phyloP scores from a whole-genome alignment of 192 early-diverging fungal genomes.

The Backusella liffmaniae region DNA sequence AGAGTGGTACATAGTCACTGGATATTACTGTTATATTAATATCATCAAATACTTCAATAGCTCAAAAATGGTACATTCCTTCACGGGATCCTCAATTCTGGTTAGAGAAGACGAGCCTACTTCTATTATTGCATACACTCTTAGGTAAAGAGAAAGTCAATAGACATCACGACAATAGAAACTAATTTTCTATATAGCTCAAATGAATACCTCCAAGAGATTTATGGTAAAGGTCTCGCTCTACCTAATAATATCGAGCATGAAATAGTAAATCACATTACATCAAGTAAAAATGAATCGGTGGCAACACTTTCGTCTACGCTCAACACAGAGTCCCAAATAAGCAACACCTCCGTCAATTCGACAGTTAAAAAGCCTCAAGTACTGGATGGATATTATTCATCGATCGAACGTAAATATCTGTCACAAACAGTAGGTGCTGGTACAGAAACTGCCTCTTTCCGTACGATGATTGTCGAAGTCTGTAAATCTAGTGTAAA shows the following conservation, averaged over 20 bases:
- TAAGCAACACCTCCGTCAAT: neutral
- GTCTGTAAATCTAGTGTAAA: slow-evolving; percentile 8
- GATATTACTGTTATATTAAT: neutral
- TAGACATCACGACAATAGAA: neutral
- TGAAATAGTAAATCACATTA: neutral
- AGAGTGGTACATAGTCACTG: no score
- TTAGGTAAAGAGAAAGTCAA: slow-evolving; percentile 47
- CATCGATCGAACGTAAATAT: slow-evolving; percentile 28
- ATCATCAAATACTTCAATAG: neutral
- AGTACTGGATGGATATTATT: slow-evolving; percentile 25
- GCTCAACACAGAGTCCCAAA: neutral
- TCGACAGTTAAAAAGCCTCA: neutral
- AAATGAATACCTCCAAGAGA: slow-evolving; percentile 42
- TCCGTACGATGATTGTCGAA: slow-evolving; percentile 30
- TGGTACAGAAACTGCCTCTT: slow-evolving; percentile 23
- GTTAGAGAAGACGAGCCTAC: slow-evolving; percentile 86
- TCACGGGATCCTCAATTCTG: slow-evolving; percentile 79
- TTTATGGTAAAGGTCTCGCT: slow-evolving; percentile 1
- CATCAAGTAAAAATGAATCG: neutral
- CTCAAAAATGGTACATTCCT: slow-evolving; percentile 56
- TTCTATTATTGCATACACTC: slow-evolving; percentile 87
- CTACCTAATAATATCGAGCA: neutral
- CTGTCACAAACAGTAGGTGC: slow-evolving; percentile 20
- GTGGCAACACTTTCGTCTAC: neutral
- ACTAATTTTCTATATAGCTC: slow-evolving; percentile 27